A percentile compares a stretch with the other conserved stretches of the same genome.
phyloP scores from a whole-genome alignment of 2,329 filamentous ascomycete species.

The Ascochyta koolunga region DNA sequence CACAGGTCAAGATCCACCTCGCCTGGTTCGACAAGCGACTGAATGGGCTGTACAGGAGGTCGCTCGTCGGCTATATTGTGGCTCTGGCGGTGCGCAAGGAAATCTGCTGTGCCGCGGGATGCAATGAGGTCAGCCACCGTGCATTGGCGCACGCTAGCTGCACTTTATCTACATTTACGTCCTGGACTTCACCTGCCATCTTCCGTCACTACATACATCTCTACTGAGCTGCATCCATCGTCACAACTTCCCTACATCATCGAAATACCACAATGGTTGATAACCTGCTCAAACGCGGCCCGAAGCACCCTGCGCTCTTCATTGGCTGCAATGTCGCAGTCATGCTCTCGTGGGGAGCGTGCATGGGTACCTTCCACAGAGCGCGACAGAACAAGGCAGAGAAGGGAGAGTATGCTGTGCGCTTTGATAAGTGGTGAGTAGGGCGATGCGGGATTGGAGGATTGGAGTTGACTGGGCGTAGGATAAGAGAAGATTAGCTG shows the following conservation, averaged over 20 bases:
- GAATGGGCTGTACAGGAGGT: background rate
- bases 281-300: conserved; percentile 8
- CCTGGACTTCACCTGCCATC: background rate
- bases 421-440: conserved; percentile 3
- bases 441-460: background rate
- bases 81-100: background rate
- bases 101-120: background rate
- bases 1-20: background rate
- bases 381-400: background rate
- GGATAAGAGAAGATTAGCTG: conserved; percentile 7
- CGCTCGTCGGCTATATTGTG: background rate
- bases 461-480: background rate
- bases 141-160: background rate
- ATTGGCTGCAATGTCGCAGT: conserved; percentile 11
- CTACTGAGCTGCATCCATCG: background rate
- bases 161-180: background rate
- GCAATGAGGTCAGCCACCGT: conserved; percentile 11
- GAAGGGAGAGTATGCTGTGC: background rate
- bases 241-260: background rate
- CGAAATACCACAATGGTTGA: conserved; percentile 4
- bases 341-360: conserved; percentile 9
- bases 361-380: conserved; percentile 7
- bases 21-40: background rate
- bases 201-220: background rate
- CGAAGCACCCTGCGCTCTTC: conserved; percentile 10